Base-by-base conservation (phyloP, 2,329 filamentous ascomycete genomes). In the Diaporthe destruens region DNA sequence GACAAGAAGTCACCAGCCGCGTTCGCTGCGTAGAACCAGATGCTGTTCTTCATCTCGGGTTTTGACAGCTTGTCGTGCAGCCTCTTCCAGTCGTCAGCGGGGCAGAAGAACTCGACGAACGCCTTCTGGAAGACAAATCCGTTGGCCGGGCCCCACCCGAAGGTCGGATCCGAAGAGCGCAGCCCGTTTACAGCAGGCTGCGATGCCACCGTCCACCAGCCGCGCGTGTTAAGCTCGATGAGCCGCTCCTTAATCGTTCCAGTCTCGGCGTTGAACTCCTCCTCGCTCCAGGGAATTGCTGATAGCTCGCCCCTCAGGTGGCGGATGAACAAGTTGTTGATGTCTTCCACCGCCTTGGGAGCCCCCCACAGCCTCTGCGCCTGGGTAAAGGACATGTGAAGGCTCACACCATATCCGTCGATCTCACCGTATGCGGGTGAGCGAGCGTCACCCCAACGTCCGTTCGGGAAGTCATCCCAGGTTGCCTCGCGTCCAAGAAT, bases 121-220 rank as follows among this genome's bases (percentile, higher is more conserved):
- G 96, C 93, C 83, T 98, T 99, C 80, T 99, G 96, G 85, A 98
- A 99, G 61, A 98, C 95, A 81, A 97, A 98, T 23, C 96, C 96
- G 78, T 95, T 92, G 65, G 89, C 89, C 0, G 96, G 96, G 1
- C 96, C 96, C 96, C 96, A 99, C 75, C 96, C 96, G 78, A 97
- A 98, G 25, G 94, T 89, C 4, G 88, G 84, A 80, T 99, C 90
- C 61, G 88, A 90, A 36, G 93, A 97, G 47, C 88, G 89, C 25
- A 95, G 84, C 54, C 95, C 95, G 80, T 98, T 97, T 72, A 98
- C 94, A 20, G 96, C 94, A 5, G 96, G 96, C 80, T 99, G 96
- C 5, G 94, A 97, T 5, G 96, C 96, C 5, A 99, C 92, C 3
- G 95, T 98, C 95, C 95, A 98, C 94, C 95, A 98, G 71, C 95